Evolutionary conservation across 371 early-diverging fungal genomes (phyloP), one percentile per base, ranked within the genome.

Genomic region (Apophysomyces variabilis): DNA sequence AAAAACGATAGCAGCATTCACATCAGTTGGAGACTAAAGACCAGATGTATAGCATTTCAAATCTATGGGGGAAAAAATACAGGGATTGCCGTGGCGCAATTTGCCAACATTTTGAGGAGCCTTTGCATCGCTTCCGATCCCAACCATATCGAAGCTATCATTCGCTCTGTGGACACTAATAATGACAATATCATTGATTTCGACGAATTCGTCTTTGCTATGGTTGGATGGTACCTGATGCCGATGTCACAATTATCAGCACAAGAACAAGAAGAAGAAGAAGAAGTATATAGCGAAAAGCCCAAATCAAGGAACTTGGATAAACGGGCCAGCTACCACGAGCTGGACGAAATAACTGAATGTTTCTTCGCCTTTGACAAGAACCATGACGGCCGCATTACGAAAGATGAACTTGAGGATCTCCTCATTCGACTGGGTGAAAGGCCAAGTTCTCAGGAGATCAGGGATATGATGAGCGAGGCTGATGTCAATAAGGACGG

Each of bases 381-480:
- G 66, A 88, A 92, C 62, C 80, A 84, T 14, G 92, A 89, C 46
- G 93, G 92, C 7, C 76, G 77, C 12, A 93, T 94, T 38, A 82
- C 87, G 5, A 77, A 88, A 41, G 82, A 86, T 58, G 91, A 93
- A 58, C 69, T 94, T 36, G 85, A 88, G 66, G 74, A 89, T 9
- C 89, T 92, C 16, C 88, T 92, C 38, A 67, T 75, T 21, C 87
- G 88, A 62, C 74, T 93, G 4, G 90, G 89, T 11, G 88, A 90
- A 47, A 74, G 78, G 37, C 65, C 93, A 58, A 90, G 84, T 9
- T 85, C 88, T 37, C 85, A 90, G 65, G 93, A 93, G 64, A 67
- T 95, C 21, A 87, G 85, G 60, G 93, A 91, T 66, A 93, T 94
- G 93, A 92, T 94, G 69, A 80, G 84, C 18, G 89, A 89, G 66